phyloP scores from a whole-genome alignment of 1,139 yeast genomes.

The Saccharomyces hybrid region DNA sequence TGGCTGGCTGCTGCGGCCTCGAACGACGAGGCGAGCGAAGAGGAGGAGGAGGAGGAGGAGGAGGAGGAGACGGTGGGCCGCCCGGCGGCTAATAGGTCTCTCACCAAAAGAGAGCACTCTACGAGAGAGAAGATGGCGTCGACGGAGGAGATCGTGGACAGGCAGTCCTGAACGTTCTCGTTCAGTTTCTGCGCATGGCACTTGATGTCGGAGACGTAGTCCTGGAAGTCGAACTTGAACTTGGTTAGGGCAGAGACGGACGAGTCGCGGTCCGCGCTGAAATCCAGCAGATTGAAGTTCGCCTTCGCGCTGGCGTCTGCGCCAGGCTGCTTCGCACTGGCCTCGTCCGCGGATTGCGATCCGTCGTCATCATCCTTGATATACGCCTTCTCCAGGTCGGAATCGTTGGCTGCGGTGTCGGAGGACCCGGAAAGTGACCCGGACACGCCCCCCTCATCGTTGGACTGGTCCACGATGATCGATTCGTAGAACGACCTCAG shows the following conservation, averaged over 20 bases:
- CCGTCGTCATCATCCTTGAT: constrained; percentile 7
- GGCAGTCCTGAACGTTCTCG: constrained; percentile 26
- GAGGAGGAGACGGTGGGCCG: neutral
- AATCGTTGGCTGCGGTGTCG: neutral
- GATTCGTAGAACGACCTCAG: constrained; percentile 24
- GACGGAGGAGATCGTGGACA: constrained; percentile 25
- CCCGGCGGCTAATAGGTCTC: constrained; percentile 2
- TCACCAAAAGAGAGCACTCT: constrained; percentile 16
- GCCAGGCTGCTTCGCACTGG: neutral
- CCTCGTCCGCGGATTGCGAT: neutral
- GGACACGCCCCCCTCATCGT: constrained; percentile 9
- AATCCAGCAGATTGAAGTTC: constrained; percentile 6
- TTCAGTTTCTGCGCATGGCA: constrained; percentile 16
- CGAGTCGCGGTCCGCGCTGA: constrained; percentile 3
- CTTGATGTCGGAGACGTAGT: constrained; percentile 20
- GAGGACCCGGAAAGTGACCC: constrained; percentile 1
- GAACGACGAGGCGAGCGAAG: constrained; percentile 1
- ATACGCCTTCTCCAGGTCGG: constrained; percentile 3
- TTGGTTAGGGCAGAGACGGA: constrained; percentile 5
- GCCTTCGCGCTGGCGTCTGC: neutral
- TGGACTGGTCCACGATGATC: constrained; percentile 10
- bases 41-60: neutral
- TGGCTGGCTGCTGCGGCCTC: neutral
- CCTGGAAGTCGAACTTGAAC: constrained; percentile 22
- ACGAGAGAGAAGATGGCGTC: constrained; percentile 17